Conservation (phyloP, 1,284 basidiomycete species). For the Pseudozyma pruni region DNA sequence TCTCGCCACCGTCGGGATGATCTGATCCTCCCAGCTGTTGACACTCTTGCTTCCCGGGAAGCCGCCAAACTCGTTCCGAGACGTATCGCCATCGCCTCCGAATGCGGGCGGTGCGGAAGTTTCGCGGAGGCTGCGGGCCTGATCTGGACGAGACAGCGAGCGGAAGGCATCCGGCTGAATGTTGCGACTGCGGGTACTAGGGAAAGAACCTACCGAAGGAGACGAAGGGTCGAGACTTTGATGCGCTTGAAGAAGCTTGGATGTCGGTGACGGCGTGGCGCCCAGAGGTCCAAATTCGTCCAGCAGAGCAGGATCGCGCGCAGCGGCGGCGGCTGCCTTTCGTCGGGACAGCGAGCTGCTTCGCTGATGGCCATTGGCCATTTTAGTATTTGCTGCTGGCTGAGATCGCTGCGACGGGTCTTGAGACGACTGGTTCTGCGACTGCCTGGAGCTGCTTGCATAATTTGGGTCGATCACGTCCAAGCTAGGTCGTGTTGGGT, state of each 20-base stretch:
- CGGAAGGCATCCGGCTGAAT: constrained; percentile 43
- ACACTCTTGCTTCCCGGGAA: constrained; percentile 34
- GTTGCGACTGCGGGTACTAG: constrained; percentile 9
- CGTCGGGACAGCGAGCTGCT: constrained; percentile 25
- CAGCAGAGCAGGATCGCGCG: constrained; percentile 38
- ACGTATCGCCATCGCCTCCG: neutral
- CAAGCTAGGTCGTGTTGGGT: constrained; percentile 36
- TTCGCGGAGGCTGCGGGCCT: constrained; percentile 14
- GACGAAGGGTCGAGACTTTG: constrained; percentile 3
- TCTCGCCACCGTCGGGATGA: constrained; percentile 53
- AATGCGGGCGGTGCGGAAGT: constrained; percentile 33
- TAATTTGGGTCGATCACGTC: constrained; percentile 8
- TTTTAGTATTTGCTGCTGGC: neutral
- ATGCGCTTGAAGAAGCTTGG: constrained; percentile 26
- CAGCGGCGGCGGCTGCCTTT: constrained; percentile 13
- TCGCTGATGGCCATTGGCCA: constrained; percentile 19
- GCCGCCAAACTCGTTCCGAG: constrained; percentile 9
- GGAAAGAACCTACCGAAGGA: neutral
- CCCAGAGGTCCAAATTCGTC: constrained; percentile 57
- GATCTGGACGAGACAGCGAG: constrained; percentile 18
- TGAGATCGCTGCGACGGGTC: too few species aligned
- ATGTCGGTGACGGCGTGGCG: constrained; percentile 24
- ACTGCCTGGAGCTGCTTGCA: neutral
- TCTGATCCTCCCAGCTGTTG: constrained; percentile 58
- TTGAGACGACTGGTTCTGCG: too few species aligned